phyloP scores from a whole-genome alignment of 2,329 filamentous ascomycete species.

The Cadophora malorum region DNA sequence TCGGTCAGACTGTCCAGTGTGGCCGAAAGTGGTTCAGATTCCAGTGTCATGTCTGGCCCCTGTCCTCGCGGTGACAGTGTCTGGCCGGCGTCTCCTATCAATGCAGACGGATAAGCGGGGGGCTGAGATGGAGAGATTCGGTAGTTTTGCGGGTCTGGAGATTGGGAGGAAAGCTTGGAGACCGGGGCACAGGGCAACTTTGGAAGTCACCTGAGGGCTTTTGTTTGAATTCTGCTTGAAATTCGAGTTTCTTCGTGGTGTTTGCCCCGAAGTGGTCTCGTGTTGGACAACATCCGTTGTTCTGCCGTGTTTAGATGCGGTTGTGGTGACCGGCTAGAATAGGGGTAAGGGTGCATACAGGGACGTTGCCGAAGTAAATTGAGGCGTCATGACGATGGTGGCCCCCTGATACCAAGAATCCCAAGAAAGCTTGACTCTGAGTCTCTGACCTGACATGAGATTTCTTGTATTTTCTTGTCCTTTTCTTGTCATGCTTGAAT shows the following conservation, averaged over 20 bases:
- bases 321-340: background rate
- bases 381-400: slow-evolving; percentile 10
- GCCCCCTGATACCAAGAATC: slow-evolving; percentile 6
- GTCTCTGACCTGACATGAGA: background rate
- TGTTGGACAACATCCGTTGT: background rate
- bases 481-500: slow-evolving; percentile 16
- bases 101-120: slow-evolving; percentile 8
- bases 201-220: background rate
- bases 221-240: background rate
- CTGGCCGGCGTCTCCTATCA: slow-evolving; percentile 2
- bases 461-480: background rate
- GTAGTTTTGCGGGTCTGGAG: slow-evolving; percentile 23
- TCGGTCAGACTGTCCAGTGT: slow-evolving; percentile 25
- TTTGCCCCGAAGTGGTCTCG: background rate
- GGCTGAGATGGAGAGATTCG: background rate
- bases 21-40: slow-evolving; percentile 18
- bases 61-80: background rate
- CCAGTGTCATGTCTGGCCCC: background rate
- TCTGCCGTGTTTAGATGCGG: slow-evolving; percentile 6
- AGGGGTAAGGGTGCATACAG: background rate
- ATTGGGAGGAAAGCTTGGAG: background rate
- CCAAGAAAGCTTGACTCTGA: slow-evolving; percentile 8
- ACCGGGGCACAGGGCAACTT: background rate
- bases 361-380: slow-evolving; percentile 5
- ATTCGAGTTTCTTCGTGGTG: background rate